Conservation (phyloP, 2,329 filamentous ascomycete species). For the Aspergillus sp. region DNA sequence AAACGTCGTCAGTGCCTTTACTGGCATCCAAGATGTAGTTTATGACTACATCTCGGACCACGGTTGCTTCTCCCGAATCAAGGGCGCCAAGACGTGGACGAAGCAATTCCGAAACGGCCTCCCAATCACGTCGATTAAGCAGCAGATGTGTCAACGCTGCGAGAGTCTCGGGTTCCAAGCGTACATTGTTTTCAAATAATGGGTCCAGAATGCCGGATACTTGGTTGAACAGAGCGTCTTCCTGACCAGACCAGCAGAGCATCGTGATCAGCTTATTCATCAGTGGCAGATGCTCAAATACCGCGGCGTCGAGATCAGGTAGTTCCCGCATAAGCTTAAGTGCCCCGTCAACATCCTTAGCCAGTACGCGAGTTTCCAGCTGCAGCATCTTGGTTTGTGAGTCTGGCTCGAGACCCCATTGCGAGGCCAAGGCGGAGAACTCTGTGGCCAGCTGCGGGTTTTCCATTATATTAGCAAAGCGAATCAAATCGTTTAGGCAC, state of each 20-base stretch:
- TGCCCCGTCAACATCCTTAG: slow-evolving; percentile 61
- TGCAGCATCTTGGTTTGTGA: slow-evolving; percentile 65
- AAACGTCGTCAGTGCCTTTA: slow-evolving; percentile 56
- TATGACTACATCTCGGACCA: slow-evolving; percentile 60
- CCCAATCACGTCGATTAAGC: slow-evolving; percentile 66
- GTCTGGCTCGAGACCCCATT: slow-evolving; percentile 61
- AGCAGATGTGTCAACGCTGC: slow-evolving; percentile 66
- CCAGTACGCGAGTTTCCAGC: slow-evolving; percentile 67
- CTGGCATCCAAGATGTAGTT: slow-evolving; percentile 58
- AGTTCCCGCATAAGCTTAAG: slow-evolving; percentile 49
- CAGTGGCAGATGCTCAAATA: slow-evolving; percentile 54
- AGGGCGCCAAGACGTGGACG: slow-evolving; percentile 53
- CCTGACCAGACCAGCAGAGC: slow-evolving; percentile 50
- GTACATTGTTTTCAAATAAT: slow-evolving; percentile 62
- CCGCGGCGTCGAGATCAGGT: slow-evolving; percentile 46
- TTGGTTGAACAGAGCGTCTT: slow-evolving; percentile 59
- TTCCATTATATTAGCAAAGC: slow-evolving; percentile 61
- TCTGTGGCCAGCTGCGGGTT: slow-evolving; percentile 68
- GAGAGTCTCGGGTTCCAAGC: slow-evolving; percentile 67
- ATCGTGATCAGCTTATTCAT: slow-evolving; percentile 67
- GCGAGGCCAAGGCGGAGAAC: slow-evolving; percentile 60
- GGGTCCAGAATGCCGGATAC: slow-evolving; percentile 68
- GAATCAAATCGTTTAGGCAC: slow-evolving; percentile 71
- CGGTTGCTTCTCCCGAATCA: slow-evolving; percentile 52
- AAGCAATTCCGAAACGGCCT: slow-evolving; percentile 74